Evolutionary conservation across 2,329 filamentous ascomycete species (phyloP).

Genomic region (Trichothecium sympodiale): DNA sequence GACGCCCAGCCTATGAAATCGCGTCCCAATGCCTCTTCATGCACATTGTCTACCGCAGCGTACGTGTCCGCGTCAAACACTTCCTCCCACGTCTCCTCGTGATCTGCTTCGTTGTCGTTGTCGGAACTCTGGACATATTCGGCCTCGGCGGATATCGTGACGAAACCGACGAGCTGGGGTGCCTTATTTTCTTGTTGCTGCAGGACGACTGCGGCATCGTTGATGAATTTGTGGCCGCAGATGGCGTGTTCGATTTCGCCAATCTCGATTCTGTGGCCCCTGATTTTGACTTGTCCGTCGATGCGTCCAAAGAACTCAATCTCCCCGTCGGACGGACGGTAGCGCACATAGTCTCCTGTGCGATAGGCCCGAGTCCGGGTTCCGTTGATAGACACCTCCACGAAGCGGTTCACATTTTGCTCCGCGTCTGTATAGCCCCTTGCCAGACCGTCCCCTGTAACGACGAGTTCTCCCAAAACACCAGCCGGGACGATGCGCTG

Average conservation of each 20-base stretch:
- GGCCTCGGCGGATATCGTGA: background rate
- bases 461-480: conserved; percentile 15
- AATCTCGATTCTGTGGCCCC: background rate
- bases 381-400: conserved; percentile 5
- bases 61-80: conserved; percentile 4
- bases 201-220: conserved; percentile 10
- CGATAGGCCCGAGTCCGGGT: conserved; percentile 9
- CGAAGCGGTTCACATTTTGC: conserved; percentile 8
- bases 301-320: conserved; percentile 3
- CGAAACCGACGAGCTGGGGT: conserved; percentile 7
- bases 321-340: conserved; percentile 2
- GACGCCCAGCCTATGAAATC: conserved; percentile 10
- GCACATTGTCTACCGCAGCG: conserved; percentile 2
- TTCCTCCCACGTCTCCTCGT: conserved; percentile 1
- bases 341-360: conserved; percentile 14
- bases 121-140: conserved; percentile 3
- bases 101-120: conserved; percentile 2
- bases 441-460: conserved; percentile 14
- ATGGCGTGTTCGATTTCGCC: conserved; percentile 7
- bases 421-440: conserved; percentile 10
- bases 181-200: conserved; percentile 2
- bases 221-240: conserved; percentile 5
- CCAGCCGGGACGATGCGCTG: conserved; percentile 13
- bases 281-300: conserved; percentile 3
- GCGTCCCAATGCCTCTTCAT: conserved; percentile 1